Conservation (phyloP, 2,329 filamentous ascomycete genomes). For the Huntiella omanensis region DNA sequence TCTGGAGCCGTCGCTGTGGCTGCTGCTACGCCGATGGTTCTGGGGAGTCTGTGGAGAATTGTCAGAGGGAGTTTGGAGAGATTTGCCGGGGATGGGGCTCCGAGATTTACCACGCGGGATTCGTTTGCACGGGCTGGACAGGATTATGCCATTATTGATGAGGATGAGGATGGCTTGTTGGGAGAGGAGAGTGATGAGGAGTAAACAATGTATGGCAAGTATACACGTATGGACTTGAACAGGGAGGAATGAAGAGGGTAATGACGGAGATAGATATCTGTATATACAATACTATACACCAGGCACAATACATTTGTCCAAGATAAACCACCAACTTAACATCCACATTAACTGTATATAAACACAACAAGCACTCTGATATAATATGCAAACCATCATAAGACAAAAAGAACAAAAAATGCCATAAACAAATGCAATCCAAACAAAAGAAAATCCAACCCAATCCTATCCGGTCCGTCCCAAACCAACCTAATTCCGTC, state of each 20-base stretch:
- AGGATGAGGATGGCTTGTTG: conserved; percentile 84
- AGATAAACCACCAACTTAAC: no score
- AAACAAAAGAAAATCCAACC: conserved; percentile 2
- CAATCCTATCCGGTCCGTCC: not conserved
- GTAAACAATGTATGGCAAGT: conserved; percentile 16
- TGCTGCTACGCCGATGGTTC: conserved; percentile 49
- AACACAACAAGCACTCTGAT: no score
- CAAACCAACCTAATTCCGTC: conserved; percentile 3
- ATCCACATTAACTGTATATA: no score
- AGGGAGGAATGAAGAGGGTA: not conserved
- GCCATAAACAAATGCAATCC: not conserved
- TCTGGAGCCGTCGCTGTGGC: conserved; percentile 43
- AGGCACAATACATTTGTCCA: no score
- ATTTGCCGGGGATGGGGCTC: conserved; percentile 31
- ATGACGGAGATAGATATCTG: no score
- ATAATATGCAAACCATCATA: not conserved
- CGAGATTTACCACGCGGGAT: conserved; percentile 70
- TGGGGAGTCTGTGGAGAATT: conserved; percentile 53
- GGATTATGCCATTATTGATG: conserved; percentile 78
- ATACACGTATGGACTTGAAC: no score
- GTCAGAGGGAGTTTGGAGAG: conserved; percentile 32
- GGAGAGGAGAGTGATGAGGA: conserved; percentile 92
- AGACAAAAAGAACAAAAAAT: not conserved
- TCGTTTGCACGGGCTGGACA: conserved; percentile 73
- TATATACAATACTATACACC: no score